These are phyloP conservation scores for Agapanthus africanus DNA, from an alignment of 106 monocot species.

Conservation along the genomic window DNA sequence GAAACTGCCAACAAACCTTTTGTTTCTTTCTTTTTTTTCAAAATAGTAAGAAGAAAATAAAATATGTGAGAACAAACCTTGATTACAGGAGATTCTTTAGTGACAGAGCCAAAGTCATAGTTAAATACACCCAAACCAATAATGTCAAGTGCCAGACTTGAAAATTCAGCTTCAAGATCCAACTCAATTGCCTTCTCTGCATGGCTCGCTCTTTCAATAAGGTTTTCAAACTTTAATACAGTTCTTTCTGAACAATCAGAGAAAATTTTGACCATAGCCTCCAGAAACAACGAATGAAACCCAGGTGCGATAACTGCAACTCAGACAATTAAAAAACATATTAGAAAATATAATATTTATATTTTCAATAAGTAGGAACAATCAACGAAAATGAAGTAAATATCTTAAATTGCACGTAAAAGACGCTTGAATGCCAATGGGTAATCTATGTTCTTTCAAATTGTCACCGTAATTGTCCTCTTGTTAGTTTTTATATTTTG, in stretches of 20 bases:
- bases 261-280: slow-evolving; percentile 86
- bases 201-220: slow-evolving; percentile 26
- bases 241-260: slow-evolving; percentile 81
- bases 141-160: slow-evolving; percentile 91
- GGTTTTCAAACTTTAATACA: slow-evolving; percentile 68
- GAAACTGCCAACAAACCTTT: no score
- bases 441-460: no score
- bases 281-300: slow-evolving; percentile 87
- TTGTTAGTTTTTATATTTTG: no score
- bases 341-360: no score
- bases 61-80: slow-evolving; percentile 38
- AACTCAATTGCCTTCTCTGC: slow-evolving; percentile 48
- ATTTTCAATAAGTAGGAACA: not conserved
- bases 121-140: slow-evolving; percentile 98
- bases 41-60: not conserved
- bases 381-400: not conserved
- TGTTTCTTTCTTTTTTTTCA: no score
- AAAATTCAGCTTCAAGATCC: slow-evolving; percentile 99
- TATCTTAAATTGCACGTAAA: no score
- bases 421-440: no score
- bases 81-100: slow-evolving; percentile 96
- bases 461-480: no score
- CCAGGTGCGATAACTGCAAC: slow-evolving; percentile 93
- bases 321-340: not conserved
- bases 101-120: slow-evolving; percentile 93